Evolutionary conservation across 139 green algal species (phyloP).

Genomic region (Auxenochlorella protothecoides): DNA sequence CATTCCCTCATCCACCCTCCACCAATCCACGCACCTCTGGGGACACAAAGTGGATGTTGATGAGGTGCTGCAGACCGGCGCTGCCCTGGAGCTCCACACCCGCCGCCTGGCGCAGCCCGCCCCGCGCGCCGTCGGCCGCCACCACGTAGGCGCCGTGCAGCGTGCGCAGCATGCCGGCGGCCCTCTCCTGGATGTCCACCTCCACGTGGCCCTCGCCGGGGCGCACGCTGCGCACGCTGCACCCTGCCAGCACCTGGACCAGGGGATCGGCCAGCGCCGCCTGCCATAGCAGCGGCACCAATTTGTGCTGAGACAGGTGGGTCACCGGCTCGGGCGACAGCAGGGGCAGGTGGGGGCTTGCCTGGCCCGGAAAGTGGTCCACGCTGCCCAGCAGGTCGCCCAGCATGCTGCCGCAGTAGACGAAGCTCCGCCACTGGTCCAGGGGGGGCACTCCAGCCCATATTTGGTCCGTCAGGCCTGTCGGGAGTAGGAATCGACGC

Average conservation of each 20-base stretch:
- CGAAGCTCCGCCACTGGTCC: constrained; percentile 70
- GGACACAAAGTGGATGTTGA: constrained; percentile 83
- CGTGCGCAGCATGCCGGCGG: no score
- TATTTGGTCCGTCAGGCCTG: no score
- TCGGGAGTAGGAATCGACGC: no score
- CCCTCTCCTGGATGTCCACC: no score
- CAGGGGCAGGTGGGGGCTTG: constrained; percentile 11
- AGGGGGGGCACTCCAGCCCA: constrained; percentile 42
- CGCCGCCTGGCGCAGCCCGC: constrained; percentile 25
- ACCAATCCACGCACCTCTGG: constrained; percentile 8
- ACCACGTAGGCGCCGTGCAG: constrained; percentile 25
- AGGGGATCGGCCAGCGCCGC: background rate
- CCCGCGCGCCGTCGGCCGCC: constrained; percentile 63
- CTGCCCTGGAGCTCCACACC: constrained; percentile 49
- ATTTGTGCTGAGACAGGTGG: constrained; percentile 76
- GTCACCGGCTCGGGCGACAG: constrained; percentile 57
- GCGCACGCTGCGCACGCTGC: background rate
- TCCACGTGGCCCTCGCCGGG: no score
- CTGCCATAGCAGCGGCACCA: constrained; percentile 61
- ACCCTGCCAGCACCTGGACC: constrained; percentile 9
- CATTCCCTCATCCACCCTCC: background rate
- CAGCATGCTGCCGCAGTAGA: constrained; percentile 64
- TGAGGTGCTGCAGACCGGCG: constrained; percentile 62
- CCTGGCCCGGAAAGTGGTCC: constrained; percentile 70
- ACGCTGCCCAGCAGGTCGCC: constrained; percentile 52